These are phyloP conservation scores for Solanum pinnatisectum DNA, from an alignment of 257 asterid species.

Conservation along the genomic window DNA sequence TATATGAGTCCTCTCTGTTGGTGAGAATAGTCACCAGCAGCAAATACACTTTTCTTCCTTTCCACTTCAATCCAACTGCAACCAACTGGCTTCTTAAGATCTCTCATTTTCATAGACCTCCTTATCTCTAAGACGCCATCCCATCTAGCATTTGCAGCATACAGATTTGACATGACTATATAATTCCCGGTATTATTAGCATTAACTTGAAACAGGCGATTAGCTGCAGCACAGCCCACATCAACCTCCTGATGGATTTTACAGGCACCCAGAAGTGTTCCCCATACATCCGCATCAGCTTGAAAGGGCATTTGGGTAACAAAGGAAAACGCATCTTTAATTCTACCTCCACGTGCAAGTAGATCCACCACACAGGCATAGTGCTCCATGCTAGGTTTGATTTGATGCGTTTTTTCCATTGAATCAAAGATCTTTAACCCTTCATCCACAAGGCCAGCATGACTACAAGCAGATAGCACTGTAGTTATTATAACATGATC, in stretches of 20 bases:
- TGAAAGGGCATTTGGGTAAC: constrained; percentile 44
- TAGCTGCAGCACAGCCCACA: constrained; percentile 40
- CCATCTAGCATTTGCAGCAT: constrained; percentile 79
- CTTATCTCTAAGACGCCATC: constrained; percentile 72
- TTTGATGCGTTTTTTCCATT: constrained; percentile 29
- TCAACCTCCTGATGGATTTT: constrained; percentile 58
- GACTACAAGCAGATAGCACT: constrained; percentile 75
- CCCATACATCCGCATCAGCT: constrained; percentile 65
- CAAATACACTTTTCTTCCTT: constrained; percentile 35
- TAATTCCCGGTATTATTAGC: constrained; percentile 52
- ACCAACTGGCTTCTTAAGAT: constrained; percentile 81
- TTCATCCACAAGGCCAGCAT: constrained; percentile 67
- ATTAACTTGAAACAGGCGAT: constrained; percentile 27
- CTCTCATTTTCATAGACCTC: constrained; percentile 51
- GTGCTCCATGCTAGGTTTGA: constrained; percentile 70
- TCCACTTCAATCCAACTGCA: constrained; percentile 94
- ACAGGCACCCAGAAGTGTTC: constrained; percentile 67
- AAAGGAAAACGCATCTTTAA: constrained; percentile 56
- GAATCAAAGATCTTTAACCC: constrained; percentile 55
- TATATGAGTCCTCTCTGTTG: constrained; percentile 38
- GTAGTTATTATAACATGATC: constrained; percentile 68
- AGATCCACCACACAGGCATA: constrained; percentile 81
- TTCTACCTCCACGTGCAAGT: constrained; percentile 64
- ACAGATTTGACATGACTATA: constrained; percentile 62
- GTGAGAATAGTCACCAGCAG: constrained; percentile 75